Conservation (phyloP, 2,329 filamentous ascomycete species). For the Xylariaceae sp. region DNA sequence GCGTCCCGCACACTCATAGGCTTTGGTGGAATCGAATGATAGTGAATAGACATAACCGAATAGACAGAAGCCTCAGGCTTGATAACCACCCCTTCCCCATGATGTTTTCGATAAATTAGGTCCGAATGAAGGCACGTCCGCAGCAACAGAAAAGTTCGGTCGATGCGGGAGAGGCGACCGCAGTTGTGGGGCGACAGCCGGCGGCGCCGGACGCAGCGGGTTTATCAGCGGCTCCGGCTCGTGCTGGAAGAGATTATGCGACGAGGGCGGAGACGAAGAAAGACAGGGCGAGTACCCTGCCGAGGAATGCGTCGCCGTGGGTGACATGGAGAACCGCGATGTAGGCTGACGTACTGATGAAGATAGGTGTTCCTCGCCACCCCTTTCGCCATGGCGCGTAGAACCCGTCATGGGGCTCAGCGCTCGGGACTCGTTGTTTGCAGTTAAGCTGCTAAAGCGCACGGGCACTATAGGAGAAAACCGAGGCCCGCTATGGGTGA, state of each 20-base stretch:
- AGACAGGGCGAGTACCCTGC: slow-evolving; percentile 6
- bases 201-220: slow-evolving; percentile 9
- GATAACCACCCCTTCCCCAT: too few relatives aligned
- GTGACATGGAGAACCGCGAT: slow-evolving; percentile 13
- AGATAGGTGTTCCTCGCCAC: too few relatives aligned
- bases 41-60: too few relatives aligned
- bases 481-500: slow-evolving; percentile 2
- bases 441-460: slow-evolving; percentile 13
- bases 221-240: slow-evolving; percentile 4
- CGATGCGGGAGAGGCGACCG: slow-evolving; percentile 11
- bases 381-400: too few relatives aligned
- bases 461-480: too few relatives aligned
- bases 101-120: background rate
- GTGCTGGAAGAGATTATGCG: slow-evolving; percentile 1
- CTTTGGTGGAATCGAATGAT: too few relatives aligned
- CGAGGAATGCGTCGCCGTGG: slow-evolving; percentile 2
- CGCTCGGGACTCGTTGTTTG: background rate
- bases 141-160: background rate
- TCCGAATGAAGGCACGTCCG: slow-evolving; percentile 4
- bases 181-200: slow-evolving; percentile 4
- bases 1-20: too few relatives aligned
- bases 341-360: too few relatives aligned
- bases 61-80: too few relatives aligned
- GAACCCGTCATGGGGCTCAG: background rate
- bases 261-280: slow-evolving; percentile 1